phyloP scores from a whole-genome alignment of 805 yeast genomes.

The Tetrapisispora iriomotensis region DNA sequence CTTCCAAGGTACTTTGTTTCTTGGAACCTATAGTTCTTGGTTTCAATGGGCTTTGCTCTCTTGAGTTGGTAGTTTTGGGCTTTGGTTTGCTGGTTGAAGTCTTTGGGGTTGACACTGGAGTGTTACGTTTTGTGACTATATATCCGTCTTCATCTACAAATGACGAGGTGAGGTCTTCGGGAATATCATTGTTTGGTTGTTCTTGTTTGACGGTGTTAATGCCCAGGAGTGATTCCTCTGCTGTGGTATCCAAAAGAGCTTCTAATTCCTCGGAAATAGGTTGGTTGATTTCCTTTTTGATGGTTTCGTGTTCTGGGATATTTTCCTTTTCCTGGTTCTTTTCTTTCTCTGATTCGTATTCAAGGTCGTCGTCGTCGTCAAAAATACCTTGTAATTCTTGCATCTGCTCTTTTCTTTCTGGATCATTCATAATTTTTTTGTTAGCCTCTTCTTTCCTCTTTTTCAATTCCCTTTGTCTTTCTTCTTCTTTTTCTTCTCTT shows the following conservation, averaged over 20 bases:
- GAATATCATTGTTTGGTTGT: not conserved
- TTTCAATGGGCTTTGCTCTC: conserved; percentile 4
- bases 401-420: conserved; percentile 24
- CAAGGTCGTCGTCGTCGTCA: conserved; percentile 17
- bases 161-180: conserved; percentile 5
- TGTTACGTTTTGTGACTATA: conserved; percentile 22
- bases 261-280: conserved; percentile 9
- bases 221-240: conserved; percentile 24
- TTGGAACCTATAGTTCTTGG: conserved; percentile 9
- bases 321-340: not conserved
- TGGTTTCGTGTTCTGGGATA: not conserved
- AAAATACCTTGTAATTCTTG: conserved; percentile 22
- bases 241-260: conserved; percentile 26
- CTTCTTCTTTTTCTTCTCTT: conserved; percentile 24
- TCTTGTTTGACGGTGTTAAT: conserved; percentile 1
- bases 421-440: conserved; percentile 8
- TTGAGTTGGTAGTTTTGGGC: conserved; percentile 6
- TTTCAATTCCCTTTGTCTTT: conserved; percentile 21
- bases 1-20: conserved; percentile 26
- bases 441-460: conserved; percentile 16
- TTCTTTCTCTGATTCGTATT: not conserved
- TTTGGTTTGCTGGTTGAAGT: conserved; percentile 4
- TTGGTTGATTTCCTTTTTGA: not conserved
- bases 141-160: conserved; percentile 29
- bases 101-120: conserved; percentile 6